Conservation (phyloP, 192 early-diverging fungal genomes). For the Gonapodya sp. region DNA sequence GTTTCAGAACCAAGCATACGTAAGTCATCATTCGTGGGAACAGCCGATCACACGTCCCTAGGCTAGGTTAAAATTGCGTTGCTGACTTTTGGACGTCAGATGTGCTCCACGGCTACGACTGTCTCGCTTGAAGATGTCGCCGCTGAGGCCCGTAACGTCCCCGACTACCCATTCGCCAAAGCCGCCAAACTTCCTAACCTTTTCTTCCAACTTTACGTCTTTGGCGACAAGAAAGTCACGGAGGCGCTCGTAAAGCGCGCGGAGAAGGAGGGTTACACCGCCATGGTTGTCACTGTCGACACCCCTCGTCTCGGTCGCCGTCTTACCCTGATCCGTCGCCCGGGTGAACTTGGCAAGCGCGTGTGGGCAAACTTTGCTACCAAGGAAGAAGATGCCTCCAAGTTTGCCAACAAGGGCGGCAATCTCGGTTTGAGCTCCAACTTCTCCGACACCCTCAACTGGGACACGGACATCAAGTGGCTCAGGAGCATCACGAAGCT, state of each 20-base stretch:
- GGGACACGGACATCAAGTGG: conserved; percentile 13
- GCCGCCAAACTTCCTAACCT: background rate
- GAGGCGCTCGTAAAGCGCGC: conserved; percentile 12
- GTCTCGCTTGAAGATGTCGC: conserved; percentile 14
- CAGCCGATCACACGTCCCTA: too few relatives aligned
- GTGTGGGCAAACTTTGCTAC: conserved; percentile 8
- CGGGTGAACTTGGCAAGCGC: conserved; percentile 8
- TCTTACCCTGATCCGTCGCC: background rate
- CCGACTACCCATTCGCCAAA: conserved; percentile 2
- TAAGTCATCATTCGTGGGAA: background rate
- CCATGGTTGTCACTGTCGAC: conserved; percentile 11
- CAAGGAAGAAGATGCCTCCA: background rate
- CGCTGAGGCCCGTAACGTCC: conserved; percentile 1
- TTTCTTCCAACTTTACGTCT: conserved; percentile 13
- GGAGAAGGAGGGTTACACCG: conserved; percentile 5
- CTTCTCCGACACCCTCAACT: conserved; percentile 2
- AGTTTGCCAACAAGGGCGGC: conserved; percentile 11
- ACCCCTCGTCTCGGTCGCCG: conserved; percentile 12
- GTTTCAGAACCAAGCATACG: background rate
- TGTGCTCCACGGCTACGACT: conserved; percentile 1
- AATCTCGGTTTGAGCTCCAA: conserved; percentile 11
- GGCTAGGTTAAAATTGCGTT: too few relatives aligned
- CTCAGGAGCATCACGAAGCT: conserved; percentile 12
- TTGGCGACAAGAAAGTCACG: conserved; percentile 7
- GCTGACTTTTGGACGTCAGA: background rate